Conservation (phyloP, 164 flowering plant species). For the Vitis cinerea region DNA sequence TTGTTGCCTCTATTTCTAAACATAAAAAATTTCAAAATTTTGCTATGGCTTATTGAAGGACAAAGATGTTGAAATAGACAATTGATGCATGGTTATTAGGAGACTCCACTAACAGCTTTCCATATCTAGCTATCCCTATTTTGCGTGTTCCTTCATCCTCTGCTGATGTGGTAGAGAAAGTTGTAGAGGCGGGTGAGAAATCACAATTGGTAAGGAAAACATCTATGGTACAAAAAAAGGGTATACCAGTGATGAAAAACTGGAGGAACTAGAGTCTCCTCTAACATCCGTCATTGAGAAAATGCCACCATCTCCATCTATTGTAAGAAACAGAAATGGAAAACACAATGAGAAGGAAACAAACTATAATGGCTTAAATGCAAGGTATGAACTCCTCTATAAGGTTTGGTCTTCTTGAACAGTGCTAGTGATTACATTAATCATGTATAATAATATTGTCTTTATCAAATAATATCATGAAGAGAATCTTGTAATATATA, state of each 20-base stretch:
- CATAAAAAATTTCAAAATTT: too few species aligned
- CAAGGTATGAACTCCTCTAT: slow-evolving; percentile 76
- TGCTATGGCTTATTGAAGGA: too few species aligned
- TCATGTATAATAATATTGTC: too few species aligned
- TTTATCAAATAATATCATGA: too few species aligned
- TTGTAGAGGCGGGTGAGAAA: slow-evolving; percentile 58
- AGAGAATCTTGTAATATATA: too few species aligned
- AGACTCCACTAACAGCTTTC: slow-evolving; percentile 60
- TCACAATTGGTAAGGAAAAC: slow-evolving; percentile 55
- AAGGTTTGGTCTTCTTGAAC: too few species aligned
- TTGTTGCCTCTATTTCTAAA: too few species aligned
- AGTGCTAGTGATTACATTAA: too few species aligned
- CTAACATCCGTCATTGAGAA: slow-evolving; percentile 53
- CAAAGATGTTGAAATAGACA: neutral
- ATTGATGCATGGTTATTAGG: slow-evolving; percentile 35
- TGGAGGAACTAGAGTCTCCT: slow-evolving; percentile 81
- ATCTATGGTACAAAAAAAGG: slow-evolving; percentile 80
- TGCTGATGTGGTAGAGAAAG: slow-evolving; percentile 61
- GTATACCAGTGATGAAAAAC: slow-evolving; percentile 90
- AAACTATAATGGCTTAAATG: slow-evolving; percentile 27
- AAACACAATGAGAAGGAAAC: slow-evolving; percentile 14
- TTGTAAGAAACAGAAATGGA: slow-evolving; percentile 24
- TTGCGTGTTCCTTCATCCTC: slow-evolving; percentile 62
- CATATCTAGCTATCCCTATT: slow-evolving; percentile 65
- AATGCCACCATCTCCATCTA: slow-evolving; percentile 34